Percentiles rank a stretch among this genome's conserved stretches.
Conservation (phyloP, 305 asterid genomes). For the Petunia hybrid region DNA sequence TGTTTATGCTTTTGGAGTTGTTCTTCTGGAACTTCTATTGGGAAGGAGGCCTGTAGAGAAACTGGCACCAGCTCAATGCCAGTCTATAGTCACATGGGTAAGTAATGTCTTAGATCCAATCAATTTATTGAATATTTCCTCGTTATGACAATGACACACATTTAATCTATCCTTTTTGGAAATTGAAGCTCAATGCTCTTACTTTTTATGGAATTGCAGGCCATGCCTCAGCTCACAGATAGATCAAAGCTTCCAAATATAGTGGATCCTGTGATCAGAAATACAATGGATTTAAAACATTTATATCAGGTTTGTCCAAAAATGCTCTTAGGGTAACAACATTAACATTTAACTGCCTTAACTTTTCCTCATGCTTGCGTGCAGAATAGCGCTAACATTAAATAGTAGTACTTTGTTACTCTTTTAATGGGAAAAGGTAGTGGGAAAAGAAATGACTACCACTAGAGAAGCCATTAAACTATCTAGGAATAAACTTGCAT, state of each 20-base stretch:
- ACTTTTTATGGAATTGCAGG: constrained; percentile 48
- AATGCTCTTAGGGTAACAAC: neutral
- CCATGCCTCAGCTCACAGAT: constrained; percentile 91
- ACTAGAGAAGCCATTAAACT: neutral
- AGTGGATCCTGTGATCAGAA: constrained; percentile 65
- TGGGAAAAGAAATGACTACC: neutral
- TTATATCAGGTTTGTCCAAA: constrained; percentile 61
- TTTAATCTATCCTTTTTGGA: neutral
- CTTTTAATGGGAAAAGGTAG: neutral
- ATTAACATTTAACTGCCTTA: neutral
- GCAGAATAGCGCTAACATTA: neutral
- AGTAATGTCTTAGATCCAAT: constrained; percentile 18
- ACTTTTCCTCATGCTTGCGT: neutral
- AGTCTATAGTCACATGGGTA: constrained; percentile 84
- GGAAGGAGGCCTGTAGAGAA: constrained; percentile 79
- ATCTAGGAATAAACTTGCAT: neutral
- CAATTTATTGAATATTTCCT: neutral
- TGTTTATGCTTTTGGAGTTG: constrained; percentile 83
- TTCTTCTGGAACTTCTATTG: constrained; percentile 74
- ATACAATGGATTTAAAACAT: constrained; percentile 84
- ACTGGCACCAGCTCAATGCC: constrained; percentile 59
- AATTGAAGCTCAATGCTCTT: constrained; percentile 31
- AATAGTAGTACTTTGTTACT: neutral
- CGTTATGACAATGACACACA: constrained; percentile 30
- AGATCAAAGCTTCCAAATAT: constrained; percentile 80